Evolutionary conservation across 2,329 filamentous ascomycete species (phyloP).

Genomic region (Corinectria fuckeliana): DNA sequence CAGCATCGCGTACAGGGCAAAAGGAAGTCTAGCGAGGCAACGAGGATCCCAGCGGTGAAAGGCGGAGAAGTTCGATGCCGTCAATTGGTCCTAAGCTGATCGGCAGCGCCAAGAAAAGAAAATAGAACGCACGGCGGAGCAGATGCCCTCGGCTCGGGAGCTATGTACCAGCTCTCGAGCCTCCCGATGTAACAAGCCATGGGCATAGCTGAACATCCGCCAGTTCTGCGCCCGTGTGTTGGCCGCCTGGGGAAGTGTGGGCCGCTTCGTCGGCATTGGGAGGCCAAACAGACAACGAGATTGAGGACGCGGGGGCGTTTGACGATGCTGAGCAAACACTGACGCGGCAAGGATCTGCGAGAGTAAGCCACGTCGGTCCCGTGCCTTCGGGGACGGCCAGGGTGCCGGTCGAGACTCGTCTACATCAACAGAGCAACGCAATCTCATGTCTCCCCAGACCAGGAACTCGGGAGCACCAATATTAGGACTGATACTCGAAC

Average conservation of each 20-base stretch:
- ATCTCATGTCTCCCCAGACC: conserved; percentile 2
- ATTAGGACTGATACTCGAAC: conserved; percentile 15
- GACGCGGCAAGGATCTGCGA: conserved; percentile 18
- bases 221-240: conserved; percentile 10
- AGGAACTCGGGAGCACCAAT: background rate
- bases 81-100: background rate
- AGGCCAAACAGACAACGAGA: conserved; percentile 23
- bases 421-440: background rate
- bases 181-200: conserved; percentile 7
- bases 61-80: background rate
- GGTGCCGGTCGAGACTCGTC: background rate
- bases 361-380: conserved; percentile 18
- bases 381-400: conserved; percentile 10
- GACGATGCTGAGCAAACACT: conserved; percentile 26
- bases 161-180: conserved; percentile 37
- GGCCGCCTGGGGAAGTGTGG: conserved; percentile 14
- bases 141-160: conserved; percentile 40
- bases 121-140: no score
- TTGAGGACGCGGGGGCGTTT: conserved; percentile 26
- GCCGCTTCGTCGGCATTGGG: conserved; percentile 35
- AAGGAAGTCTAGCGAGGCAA: background rate
- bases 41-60: background rate
- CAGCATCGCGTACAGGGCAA: background rate
- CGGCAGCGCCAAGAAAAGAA: background rate
- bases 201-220: conserved; percentile 14